These are phyloP conservation scores for Chlorella vulgaris DNA, from an alignment of 139 green algal species.

Conservation along the genomic window DNA sequence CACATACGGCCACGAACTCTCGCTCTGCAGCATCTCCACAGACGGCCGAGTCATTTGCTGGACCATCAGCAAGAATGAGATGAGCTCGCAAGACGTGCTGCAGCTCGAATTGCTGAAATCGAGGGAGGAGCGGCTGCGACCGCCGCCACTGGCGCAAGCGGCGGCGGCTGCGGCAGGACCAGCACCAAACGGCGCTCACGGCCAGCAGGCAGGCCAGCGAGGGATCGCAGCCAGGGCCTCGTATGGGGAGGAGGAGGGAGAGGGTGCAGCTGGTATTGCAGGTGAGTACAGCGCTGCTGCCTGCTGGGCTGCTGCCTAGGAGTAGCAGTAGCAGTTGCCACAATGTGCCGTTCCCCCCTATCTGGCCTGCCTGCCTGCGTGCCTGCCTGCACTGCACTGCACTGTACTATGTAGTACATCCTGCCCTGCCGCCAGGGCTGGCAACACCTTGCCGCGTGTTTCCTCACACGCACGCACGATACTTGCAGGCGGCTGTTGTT, in stretches of 20 bases:
- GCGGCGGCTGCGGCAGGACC: constrained; percentile 7
- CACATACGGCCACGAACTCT: constrained; percentile 67
- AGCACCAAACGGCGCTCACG: neutral
- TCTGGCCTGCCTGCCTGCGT: too few relatives aligned
- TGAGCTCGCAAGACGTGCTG: constrained; percentile 73
- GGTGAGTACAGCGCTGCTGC: neutral
- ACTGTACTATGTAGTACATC: too few relatives aligned
- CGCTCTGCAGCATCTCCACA: constrained; percentile 68
- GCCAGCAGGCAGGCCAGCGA: neutral
- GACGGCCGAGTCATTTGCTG: constrained; percentile 87
- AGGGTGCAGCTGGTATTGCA: neutral
- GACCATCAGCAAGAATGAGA: constrained; percentile 85
- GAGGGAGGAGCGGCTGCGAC: neutral
- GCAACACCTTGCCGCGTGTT: neutral
- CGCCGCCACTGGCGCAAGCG: neutral
- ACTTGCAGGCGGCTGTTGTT: constrained; percentile 69
- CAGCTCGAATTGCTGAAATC: constrained; percentile 42
- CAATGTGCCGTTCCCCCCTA: too few relatives aligned
- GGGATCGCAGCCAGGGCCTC: too few relatives aligned
- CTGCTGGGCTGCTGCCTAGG: too few relatives aligned
- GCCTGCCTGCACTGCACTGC: too few relatives aligned
- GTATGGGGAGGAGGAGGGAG: constrained; percentile 22
- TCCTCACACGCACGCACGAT: neutral
- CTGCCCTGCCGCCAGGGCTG: too few relatives aligned
- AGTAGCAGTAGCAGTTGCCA: too few relatives aligned